Evolutionary conservation across 352 stramenopile species (phyloP), one percentile per base, ranked within the genome.

Genomic region (Stramenopiles sp.): DNA sequence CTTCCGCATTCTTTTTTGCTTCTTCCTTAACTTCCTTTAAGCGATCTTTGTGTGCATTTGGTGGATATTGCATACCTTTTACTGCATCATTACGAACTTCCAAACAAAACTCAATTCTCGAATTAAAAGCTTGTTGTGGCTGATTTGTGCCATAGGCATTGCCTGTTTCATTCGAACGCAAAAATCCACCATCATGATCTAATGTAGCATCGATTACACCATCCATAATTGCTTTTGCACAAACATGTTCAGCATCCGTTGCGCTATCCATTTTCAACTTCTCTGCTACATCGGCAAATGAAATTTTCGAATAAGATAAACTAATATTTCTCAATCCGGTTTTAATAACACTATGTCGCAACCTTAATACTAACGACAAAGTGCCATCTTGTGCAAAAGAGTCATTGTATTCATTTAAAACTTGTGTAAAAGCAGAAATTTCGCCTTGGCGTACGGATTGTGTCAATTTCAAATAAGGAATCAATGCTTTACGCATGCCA

Each of bases 81-180:
- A 98, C 92, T 53, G 96, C 96, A 86, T 98, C 95, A 84, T 98
- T 98, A 87, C 98, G 94, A 73, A 98, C 96, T 63, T 98, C 96
- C 33, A 98, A 87, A 86, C 95, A 98, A 83, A 98, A 99, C 0
- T 92, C 93, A 84, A 98, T 98, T 83, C 95, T 92, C 78, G 91
- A 89, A 83, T 98, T 92, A 84, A 98, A 98, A 7, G 94, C 95
- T 80, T 92, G 88, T 63, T 95, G 88, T 32, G 94, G 93, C 84
- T 98, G 92, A 79, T 92, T 95, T 0, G 93, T 98, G 23, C 90
- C 94, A 84, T 94, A 93, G 63, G 92, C 86, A 78, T 92, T 91
- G 32, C 91, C 85, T 1, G 87, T 91, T 80, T 94, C 91, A 78
- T 91, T 86, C 78, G 82, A 88, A 63, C 87, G 90, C 31, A 99